phyloP scores from a whole-genome alignment of 495 filamentous ascomycete genomes.

The Hapsidospora chrysogenum region DNA sequence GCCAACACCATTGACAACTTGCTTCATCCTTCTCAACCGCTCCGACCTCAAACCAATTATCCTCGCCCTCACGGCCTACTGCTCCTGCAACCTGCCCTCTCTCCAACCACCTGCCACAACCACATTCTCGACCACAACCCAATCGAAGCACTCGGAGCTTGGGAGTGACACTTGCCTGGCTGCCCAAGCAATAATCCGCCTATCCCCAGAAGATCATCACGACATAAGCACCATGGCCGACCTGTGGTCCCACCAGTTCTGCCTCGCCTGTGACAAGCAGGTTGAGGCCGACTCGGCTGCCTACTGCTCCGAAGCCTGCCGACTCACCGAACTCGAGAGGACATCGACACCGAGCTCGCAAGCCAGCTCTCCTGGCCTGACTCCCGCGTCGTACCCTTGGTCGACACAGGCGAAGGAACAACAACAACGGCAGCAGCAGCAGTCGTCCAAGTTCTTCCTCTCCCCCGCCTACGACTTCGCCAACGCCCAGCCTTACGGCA shows the following conservation, averaged over 20 bases:
- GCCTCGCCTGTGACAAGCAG: conserved; percentile 85
- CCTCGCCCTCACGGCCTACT: too few species aligned
- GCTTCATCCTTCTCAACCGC: too few species aligned
- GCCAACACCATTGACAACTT: too few species aligned
- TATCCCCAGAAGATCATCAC: too few species aligned
- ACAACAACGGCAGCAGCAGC: conserved; percentile 3
- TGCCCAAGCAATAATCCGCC: too few species aligned
- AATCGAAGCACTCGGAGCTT: too few species aligned
- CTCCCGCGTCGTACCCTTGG: conserved; percentile 27
- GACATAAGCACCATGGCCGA: conserved; percentile 43
- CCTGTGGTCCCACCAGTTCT: conserved; percentile 87
- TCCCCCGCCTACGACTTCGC: conserved; percentile 54
- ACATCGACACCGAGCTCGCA: conserved; percentile 38
- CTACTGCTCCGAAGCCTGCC: conserved; percentile 91
- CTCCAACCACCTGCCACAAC: too few species aligned
- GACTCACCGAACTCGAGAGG: conserved; percentile 72
- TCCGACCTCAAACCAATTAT: too few species aligned
- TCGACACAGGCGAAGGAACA: conserved; percentile 8
- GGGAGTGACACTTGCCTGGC: too few species aligned
- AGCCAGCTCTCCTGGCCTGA: conserved; percentile 31
- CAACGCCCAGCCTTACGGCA: conserved; percentile 28
- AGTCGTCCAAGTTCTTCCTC: conserved; percentile 42
- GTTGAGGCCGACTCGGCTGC: conserved; percentile 57
- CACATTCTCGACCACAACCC: too few species aligned
- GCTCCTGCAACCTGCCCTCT: too few species aligned